Conservation (phyloP, 768 basidiomycete species). For the Serendipita vermifera region DNA sequence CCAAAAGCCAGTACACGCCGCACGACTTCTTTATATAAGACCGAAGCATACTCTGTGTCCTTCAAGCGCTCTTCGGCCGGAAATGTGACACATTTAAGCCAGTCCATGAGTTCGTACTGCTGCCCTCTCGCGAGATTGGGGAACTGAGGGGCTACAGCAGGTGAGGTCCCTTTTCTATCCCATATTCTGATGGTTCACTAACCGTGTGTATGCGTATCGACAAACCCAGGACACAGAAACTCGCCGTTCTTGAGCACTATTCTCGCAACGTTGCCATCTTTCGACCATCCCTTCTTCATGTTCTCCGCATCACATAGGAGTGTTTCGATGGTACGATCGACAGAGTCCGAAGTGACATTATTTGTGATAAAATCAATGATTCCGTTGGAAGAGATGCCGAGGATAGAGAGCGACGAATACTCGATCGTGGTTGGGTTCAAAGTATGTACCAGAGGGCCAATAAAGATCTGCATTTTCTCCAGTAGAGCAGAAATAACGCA, state of each 20-base stretch:
- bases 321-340: background rate
- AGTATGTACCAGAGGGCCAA: constrained; percentile 1
- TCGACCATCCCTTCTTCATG: constrained; percentile 37
- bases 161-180: background rate
- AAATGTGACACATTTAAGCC: constrained; percentile 77
- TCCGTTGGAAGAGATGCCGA: constrained; percentile 40
- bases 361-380: constrained; percentile 60
- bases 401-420: constrained; percentile 36
- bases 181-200: background rate
- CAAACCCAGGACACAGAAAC: constrained; percentile 76
- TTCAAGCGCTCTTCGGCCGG: constrained; percentile 71
- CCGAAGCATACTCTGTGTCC: constrained; percentile 54
- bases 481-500: too few species aligned
- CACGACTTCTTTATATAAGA: constrained; percentile 59
- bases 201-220: constrained; percentile 85
- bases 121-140: constrained; percentile 64
- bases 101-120: constrained; percentile 76
- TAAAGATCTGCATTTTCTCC: constrained; percentile 7
- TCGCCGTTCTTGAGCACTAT: constrained; percentile 32
- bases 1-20: constrained; percentile 57
- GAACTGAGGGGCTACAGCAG: constrained; percentile 68
- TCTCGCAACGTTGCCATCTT: constrained; percentile 24
- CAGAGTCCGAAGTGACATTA: constrained; percentile 33
- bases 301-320: constrained; percentile 36
- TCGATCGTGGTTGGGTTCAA: constrained; percentile 14